These are phyloP conservation scores for Stagonosporopsis cucurbitacearum DNA, from an alignment of 2,329 filamentous ascomycete genomes.

Conservation along the genomic window DNA sequence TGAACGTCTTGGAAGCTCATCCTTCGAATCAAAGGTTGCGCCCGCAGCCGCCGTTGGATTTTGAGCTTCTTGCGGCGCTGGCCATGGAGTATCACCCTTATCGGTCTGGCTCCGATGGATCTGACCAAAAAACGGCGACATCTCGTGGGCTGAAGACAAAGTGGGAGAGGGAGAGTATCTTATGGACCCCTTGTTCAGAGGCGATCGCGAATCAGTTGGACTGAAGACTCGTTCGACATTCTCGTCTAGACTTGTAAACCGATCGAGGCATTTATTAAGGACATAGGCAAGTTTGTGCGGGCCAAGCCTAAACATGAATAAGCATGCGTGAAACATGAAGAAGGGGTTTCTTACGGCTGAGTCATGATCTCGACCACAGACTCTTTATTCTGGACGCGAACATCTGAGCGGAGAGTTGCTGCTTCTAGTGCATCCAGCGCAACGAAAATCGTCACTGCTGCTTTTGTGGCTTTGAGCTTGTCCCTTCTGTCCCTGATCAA, in stretches of 20 bases:
- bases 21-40: neutral
- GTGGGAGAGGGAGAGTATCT: neutral
- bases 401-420: conserved; percentile 42
- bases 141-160: neutral
- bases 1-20: neutral
- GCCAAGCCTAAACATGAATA: conserved; percentile 32
- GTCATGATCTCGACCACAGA: conserved; percentile 45
- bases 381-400: conserved; percentile 35
- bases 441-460: conserved; percentile 41
- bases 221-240: conserved; percentile 17
- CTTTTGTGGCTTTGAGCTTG: conserved; percentile 20
- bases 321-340: neutral
- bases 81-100: neutral
- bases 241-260: conserved; percentile 31
- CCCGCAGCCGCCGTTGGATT: neutral
- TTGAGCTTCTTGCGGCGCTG: neutral
- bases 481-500: conserved; percentile 26
- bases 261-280: conserved; percentile 39
- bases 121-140: conserved; percentile 2
- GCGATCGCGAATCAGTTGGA: neutral
- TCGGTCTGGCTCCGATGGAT: conserved; percentile 5
- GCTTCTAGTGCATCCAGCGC: conserved; percentile 44
- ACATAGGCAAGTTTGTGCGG: conserved; percentile 42
- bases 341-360: conserved; percentile 35
- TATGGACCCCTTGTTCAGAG: neutral